Percentiles rank a stretch among this genome's conserved stretches.
Evolutionary conservation across 306 rosid species (phyloP).

Genomic region (Pyrus communis): DNA sequence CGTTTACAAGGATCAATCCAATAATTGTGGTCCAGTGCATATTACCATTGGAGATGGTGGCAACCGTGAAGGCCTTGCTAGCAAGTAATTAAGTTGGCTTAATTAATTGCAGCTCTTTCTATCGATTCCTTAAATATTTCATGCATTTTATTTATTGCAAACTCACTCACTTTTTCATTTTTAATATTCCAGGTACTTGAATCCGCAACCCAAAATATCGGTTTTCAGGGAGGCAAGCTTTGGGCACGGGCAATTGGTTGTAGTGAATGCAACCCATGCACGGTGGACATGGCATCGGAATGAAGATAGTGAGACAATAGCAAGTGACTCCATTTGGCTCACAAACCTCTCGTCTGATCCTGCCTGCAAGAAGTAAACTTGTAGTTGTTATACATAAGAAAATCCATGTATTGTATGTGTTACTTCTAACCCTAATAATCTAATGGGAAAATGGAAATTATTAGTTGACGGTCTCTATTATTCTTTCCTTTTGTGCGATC

Average conservation of each 20-base stretch:
- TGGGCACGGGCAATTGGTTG: slow-evolving; percentile 65
- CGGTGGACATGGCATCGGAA: slow-evolving; percentile 74
- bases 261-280: slow-evolving; percentile 61
- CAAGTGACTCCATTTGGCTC: slow-evolving; percentile 49
- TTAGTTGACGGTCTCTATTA: background rate
- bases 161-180: background rate
- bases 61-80: slow-evolving; percentile 82
- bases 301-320: slow-evolving; percentile 33
- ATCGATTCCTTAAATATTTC: background rate
- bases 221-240: slow-evolving; percentile 70
- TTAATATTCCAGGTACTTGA: slow-evolving; percentile 19
- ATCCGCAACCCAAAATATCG: slow-evolving; percentile 68
- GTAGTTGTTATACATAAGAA: background rate
- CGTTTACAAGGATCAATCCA: slow-evolving; percentile 47
- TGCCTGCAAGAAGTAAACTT: slow-evolving; percentile 33
- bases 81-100: slow-evolving; percentile 26
- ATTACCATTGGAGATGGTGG: slow-evolving; percentile 96
- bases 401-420: background rate
- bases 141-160: background rate
- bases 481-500: background rate
- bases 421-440: background rate
- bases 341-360: slow-evolving; percentile 38
- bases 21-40: slow-evolving; percentile 61
- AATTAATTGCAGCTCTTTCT: background rate
- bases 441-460: background rate